Evolutionary conservation across 768 basidiomycete species (phyloP).

Genomic region (Cyathus striatus): DNA sequence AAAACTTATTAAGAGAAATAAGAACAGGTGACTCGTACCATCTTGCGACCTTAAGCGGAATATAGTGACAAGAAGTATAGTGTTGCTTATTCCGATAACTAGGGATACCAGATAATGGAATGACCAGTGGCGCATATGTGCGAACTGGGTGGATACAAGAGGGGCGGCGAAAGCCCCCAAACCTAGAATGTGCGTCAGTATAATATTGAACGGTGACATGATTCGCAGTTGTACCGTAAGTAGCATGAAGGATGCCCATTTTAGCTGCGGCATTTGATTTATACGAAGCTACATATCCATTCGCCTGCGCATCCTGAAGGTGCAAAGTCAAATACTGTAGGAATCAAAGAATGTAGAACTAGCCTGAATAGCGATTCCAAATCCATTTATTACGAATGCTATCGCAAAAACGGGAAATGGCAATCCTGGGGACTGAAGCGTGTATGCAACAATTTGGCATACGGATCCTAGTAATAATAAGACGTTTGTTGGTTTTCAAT

Average conservation of each 20-base stretch:
- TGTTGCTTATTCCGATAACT: constrained; percentile 58
- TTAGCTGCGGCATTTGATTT: constrained; percentile 52
- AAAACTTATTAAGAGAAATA: neutral
- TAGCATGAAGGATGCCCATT: constrained; percentile 66
- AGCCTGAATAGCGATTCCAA: constrained; percentile 41
- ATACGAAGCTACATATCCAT: constrained; percentile 61
- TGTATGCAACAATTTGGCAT: constrained; percentile 48
- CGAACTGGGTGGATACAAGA: constrained; percentile 78
- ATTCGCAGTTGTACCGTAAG: constrained; percentile 41
- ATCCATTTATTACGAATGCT: constrained; percentile 36
- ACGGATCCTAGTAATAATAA: constrained; percentile 34
- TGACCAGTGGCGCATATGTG: constrained; percentile 61
- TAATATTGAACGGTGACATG: neutral
- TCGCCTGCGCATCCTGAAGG: constrained; percentile 63
- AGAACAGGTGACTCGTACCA: constrained; percentile 30
- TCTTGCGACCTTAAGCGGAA: constrained; percentile 72
- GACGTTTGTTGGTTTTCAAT: neutral
- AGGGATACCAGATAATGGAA: constrained; percentile 74
- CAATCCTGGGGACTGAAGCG: constrained; percentile 47
- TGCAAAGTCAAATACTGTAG: neutral
- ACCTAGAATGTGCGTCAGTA: constrained; percentile 31
- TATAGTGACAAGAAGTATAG: constrained; percentile 42
- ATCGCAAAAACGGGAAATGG: constrained; percentile 63
- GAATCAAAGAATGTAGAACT: too few relatives aligned
- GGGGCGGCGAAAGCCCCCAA: too few relatives aligned